Evolutionary conservation across 2,329 filamentous ascomycete genomes (phyloP), one percentile per base, ranked within the genome.

Genomic region (Paramyrothecium sp.): DNA sequence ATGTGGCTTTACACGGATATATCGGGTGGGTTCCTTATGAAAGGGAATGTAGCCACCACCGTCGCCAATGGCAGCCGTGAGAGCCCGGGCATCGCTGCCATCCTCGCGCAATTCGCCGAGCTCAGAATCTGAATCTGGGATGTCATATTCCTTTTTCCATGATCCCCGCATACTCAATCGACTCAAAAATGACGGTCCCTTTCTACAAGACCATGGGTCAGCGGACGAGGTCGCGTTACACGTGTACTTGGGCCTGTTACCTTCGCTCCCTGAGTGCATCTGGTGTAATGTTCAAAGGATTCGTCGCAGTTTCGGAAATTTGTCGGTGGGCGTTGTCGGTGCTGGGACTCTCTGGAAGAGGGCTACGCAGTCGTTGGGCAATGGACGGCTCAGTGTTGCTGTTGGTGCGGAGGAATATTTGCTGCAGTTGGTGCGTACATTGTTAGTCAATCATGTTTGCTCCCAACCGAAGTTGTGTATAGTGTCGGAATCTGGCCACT

Each of bases 181-280:
- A 72, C 92, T 96, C 26, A 99, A 84, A 70, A 99, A 97, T 16
- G 92, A 97, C 19, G 89, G 86, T 26, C 90, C 89, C 77, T 97
- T 97, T 73, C 90, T 96, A 44, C 33, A 53, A 5, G 21, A 21
- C 22, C 20, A 7, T 26, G 48, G 22, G 22, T 51, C 17, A 30
- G 48, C 48, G 12, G 23, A 7, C 50, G 3, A 52, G 51, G 44
- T 49, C 22, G 20, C 16, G 21, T 53, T 22, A 53, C n/a, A 12
- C 13, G 21, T 22, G 3, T 19, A n/a, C 16, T 17, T 75, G 94
- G 96, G 71, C 88, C 94, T 51, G 67, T 54, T 76, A 90, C 88
- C 84, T 90, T 75, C 88, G 89, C 59, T 90, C 87, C 70, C 80
- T 88, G 53, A 64, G 65, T 30, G 68, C 67, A 65, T 86, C 83